Percentiles rank a stretch among this genome's conserved stretches.
These are phyloP conservation scores for Penicillium steckii DNA, from an alignment of 495 filamentous ascomycete species.

Conservation along the genomic window DNA sequence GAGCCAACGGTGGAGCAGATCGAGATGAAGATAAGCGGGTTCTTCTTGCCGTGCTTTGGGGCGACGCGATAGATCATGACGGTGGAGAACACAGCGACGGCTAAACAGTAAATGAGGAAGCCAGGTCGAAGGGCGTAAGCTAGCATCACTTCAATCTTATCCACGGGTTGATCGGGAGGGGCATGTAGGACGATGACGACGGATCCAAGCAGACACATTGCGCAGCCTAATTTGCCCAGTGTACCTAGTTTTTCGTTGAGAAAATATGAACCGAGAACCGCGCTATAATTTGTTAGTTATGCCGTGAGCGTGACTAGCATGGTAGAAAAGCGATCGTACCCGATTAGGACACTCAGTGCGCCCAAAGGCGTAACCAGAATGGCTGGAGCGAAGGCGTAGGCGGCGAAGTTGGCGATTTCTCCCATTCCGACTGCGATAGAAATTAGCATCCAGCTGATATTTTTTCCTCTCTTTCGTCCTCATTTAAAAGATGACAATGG, in stretches of 20 bases:
- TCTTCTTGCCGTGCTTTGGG: constrained; percentile 85
- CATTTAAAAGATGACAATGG: not conserved
- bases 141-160: constrained; percentile 84
- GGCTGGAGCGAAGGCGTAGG: constrained; percentile 96
- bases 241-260: constrained; percentile 84
- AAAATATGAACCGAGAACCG: constrained; percentile 92
- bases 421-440: constrained; percentile 64
- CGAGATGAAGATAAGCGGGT: constrained; percentile 91
- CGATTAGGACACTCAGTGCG: constrained; percentile 90
- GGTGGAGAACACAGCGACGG: constrained; percentile 75
- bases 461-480: no score
- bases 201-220: constrained; percentile 92
- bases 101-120: constrained; percentile 78
- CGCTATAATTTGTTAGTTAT: constrained; percentile 49
- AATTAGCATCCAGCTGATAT: constrained; percentile 9
- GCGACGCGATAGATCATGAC: constrained; percentile 96
- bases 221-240: constrained; percentile 90
- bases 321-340: constrained; percentile 42
- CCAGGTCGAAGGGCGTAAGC: constrained; percentile 76
- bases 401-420: constrained; percentile 93
- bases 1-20: constrained; percentile 97
- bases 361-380: constrained; percentile 95
- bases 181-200: constrained; percentile 98
- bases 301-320: not conserved
- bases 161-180: constrained; percentile 86